These are phyloP conservation scores for Aspergillus pseudoviridinutans DNA, from an alignment of 2,329 filamentous ascomycete species.

Conservation along the genomic window DNA sequence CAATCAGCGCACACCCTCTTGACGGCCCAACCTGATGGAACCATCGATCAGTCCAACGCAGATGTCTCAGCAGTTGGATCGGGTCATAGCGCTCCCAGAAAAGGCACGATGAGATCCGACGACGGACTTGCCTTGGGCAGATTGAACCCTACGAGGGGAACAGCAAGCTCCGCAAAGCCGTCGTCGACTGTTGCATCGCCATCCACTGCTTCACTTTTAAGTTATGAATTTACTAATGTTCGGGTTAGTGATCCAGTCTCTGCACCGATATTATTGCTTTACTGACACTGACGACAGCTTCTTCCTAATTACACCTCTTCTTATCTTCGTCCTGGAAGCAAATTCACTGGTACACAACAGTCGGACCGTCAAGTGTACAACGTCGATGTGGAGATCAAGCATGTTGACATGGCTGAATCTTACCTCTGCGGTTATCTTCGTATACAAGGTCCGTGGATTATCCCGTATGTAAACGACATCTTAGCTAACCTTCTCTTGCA, in stretches of 20 bases:
- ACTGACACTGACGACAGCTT: constrained; percentile 49
- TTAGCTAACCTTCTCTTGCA: constrained; percentile 2
- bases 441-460: constrained; percentile 69
- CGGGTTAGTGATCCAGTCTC: constrained; percentile 43
- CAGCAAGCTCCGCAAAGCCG: constrained; percentile 24
- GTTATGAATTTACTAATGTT: constrained; percentile 53
- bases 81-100: constrained; percentile 12
- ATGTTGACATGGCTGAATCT: constrained; percentile 90
- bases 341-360: constrained; percentile 84
- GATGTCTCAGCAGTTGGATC: constrained; percentile 25
- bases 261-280: constrained; percentile 4
- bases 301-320: constrained; percentile 78
- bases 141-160: constrained; percentile 32
- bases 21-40: constrained; percentile 25
- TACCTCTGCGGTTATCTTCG: constrained; percentile 92
- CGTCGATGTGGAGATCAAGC: constrained; percentile 94
- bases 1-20: constrained; percentile 21
- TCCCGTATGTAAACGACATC: constrained; percentile 4
- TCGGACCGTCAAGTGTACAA: constrained; percentile 92
- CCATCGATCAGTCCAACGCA: constrained; percentile 19
- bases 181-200: constrained; percentile 31
- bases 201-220: constrained; percentile 45
- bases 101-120: constrained; percentile 27
- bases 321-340: constrained; percentile 80
- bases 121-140: constrained; percentile 28